Evolutionary conservation across 345 rosid species (phyloP), one percentile per base, ranked within the genome.

Genomic region (Fremontodendron californicum): DNA sequence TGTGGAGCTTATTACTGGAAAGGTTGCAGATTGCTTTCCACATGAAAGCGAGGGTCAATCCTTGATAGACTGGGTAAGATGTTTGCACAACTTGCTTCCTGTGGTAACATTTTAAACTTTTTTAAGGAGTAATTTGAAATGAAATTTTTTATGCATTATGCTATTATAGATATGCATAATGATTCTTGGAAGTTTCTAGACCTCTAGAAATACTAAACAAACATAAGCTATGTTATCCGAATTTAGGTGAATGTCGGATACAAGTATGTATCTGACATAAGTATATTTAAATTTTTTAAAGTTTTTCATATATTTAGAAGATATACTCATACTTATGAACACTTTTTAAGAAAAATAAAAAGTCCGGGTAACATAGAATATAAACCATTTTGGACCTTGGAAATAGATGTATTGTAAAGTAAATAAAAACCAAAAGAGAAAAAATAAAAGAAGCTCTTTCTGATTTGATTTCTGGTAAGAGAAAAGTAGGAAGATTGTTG

Each of bases 1-100:
- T 9, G 39, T 88, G 54, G 88, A 86, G 81, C 85, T 88, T 66
- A 79, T 88, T 58, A 82, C 77, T 9, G 89, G 91, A 27, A 83
- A 84, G 75, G 82, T 67, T 76, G 85, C 78, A 43, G 40, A 49
- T 23, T 46, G 51, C 12, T 85, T 60, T 64, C 61, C 76, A 63
- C 61, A 64, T 5, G 67, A 82, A 43, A 48, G 21, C n/a, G 57
- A 55, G 33, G 78, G 74, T 37, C 81, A 79, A 62, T 78, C 85
- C 62, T 67, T 88, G 45, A 58, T 66, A 63, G 79, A 80, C 10
- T 84, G 87, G 89, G 91, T 86, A 81, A 82, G 84, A 65, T 77
- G 11, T 25, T 5, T 42, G 27, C 43, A n/a, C 29, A 33, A 48
- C 23, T 71, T 19, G 46, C 62, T 52, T 51, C 18, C 13, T 5